Conservation (phyloP, 2,329 filamentous ascomycete species). For the Monosporascus sp. region DNA sequence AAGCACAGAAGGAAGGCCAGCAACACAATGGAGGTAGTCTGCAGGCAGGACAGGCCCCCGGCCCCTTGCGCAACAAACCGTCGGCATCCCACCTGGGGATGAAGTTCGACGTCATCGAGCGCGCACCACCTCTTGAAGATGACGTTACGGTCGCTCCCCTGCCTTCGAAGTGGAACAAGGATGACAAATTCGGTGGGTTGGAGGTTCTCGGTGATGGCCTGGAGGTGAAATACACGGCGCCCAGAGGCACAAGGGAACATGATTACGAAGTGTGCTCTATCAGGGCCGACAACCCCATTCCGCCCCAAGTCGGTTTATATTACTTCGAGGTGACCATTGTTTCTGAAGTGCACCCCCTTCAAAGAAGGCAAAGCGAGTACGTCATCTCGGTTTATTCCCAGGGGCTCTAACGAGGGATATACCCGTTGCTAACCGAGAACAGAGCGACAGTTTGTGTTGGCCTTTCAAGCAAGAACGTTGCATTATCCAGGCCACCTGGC, state of each 20-base stretch:
- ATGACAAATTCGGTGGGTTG: conserved; percentile 67
- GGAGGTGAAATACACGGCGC: conserved; percentile 58
- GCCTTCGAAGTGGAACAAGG: conserved; percentile 75
- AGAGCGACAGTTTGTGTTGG: conserved; percentile 59
- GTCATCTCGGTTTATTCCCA: conserved; percentile 20
- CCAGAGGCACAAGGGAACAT: conserved; percentile 42
- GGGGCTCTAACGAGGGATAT: too few relatives aligned
- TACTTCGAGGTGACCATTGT: conserved; percentile 72
- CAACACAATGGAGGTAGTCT: conserved; percentile 29
- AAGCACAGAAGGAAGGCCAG: conserved; percentile 43
- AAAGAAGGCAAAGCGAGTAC: conserved; percentile 50
- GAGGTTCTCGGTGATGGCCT: conserved; percentile 70
- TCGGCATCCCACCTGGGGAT: conserved; percentile 66
- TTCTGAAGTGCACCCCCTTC: conserved; percentile 56
- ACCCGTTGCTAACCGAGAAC: conserved; percentile 10
- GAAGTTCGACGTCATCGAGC: conserved; percentile 80
- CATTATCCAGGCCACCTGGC: conserved; percentile 52
- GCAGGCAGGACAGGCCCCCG: conserved; percentile 13
- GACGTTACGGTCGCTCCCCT: conserved; percentile 59
- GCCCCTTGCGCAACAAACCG: conserved; percentile 50
- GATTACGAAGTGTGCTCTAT: conserved; percentile 76
- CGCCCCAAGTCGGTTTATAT: conserved; percentile 84
- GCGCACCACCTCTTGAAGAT: conserved; percentile 55
- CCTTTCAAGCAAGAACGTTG: conserved; percentile 50
- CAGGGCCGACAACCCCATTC: conserved; percentile 80